Base-by-base conservation (phyloP, 2,329 filamentous ascomycete genomes). In the Pleurostoma richardsiae region DNA sequence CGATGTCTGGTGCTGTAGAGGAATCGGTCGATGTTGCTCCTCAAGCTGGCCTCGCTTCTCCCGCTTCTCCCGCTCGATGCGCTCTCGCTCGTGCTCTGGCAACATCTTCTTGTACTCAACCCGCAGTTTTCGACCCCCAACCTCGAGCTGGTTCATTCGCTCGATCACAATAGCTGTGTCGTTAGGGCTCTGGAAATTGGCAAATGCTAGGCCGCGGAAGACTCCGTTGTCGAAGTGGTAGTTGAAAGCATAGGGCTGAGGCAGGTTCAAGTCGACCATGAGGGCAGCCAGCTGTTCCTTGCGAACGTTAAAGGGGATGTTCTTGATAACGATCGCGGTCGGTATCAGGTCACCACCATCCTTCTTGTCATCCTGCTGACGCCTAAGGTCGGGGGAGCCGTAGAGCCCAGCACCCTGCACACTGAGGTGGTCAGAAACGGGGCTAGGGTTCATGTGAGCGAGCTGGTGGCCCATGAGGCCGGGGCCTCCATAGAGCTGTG, bases 61-160 rank as follows among this genome's bases (percentile, higher is more conserved):
- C 48, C 94, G 82, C 81, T 97, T 99, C 69, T 97, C 94, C 5
- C 94, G 82, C 67, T 99, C 94, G 56, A 99, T 97, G 39, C 94
- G 82, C 68, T 99, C 94, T 44, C 94, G 82, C 68, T 97, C 94
- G 30, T 91, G 89, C 54, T 95, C 82, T 1, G 94, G 94, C 4
- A 99, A 80, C 94, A 99, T 97, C 73, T 97, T 97, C 77, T 99
- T 99, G 73, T 97, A 99, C 68, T 99, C 94, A 29, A 99, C 94
- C 42, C 94, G 81, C 55, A 99, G 73, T 71, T 97, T 97, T 51
- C 94, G 82, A 41, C 94, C 94, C 63, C 96, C 90, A 6, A 99
- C 81, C 61, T 97, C 94, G 66, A 96, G 87, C 57, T 95, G 90
- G 62, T 99, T 99, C 78, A 99, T 86, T 44, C 86, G 80, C 49